Conservation (phyloP, 306 rosid species). For the Castanea crenata region DNA sequence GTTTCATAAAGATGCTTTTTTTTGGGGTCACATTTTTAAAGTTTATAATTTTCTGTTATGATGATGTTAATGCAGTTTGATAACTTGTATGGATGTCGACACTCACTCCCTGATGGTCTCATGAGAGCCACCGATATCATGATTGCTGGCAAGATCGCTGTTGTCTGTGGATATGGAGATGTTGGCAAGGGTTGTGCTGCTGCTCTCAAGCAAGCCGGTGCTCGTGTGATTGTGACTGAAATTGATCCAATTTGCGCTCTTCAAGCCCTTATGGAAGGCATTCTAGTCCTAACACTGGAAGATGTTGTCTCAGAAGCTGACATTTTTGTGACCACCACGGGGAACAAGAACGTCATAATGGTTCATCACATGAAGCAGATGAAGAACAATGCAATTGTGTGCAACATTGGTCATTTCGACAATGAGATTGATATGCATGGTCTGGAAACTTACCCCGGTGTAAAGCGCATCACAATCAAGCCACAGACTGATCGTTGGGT, state of each 20-base stretch:
- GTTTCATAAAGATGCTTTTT: no score
- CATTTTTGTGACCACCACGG: slow-evolving; percentile 93
- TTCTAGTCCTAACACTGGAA: slow-evolving; percentile 64
- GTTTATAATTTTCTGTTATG: no score
- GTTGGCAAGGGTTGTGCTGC: slow-evolving; percentile 98
- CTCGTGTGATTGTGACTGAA: slow-evolving; percentile 88
- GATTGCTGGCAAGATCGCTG: slow-evolving; percentile 92
- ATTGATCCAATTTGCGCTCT: slow-evolving; percentile 97
- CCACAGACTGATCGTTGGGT: not conserved
- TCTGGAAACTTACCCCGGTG: not conserved
- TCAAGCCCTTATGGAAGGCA: slow-evolving; percentile 94
- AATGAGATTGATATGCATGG: not conserved
- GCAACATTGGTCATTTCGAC: slow-evolving; percentile 2
- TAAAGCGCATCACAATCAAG: not conserved
- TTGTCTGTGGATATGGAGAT: slow-evolving; percentile 88
- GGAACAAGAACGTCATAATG: slow-evolving; percentile 10
- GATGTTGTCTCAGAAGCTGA: slow-evolving; percentile 67
- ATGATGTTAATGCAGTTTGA: slow-evolving; percentile 55
- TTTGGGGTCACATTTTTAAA: no score
- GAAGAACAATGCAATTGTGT: not conserved
- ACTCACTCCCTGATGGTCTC: slow-evolving; percentile 94
- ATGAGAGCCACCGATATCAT: slow-evolving; percentile 98
- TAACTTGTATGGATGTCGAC: slow-evolving; percentile 98
- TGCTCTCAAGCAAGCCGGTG: slow-evolving; percentile 89
- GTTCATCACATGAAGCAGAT: not conserved